Evolutionary conservation across 2,329 filamentous ascomycete species (phyloP), one percentile per base, ranked within the genome.

Genomic region (Xylariomycetidae sp.): DNA sequence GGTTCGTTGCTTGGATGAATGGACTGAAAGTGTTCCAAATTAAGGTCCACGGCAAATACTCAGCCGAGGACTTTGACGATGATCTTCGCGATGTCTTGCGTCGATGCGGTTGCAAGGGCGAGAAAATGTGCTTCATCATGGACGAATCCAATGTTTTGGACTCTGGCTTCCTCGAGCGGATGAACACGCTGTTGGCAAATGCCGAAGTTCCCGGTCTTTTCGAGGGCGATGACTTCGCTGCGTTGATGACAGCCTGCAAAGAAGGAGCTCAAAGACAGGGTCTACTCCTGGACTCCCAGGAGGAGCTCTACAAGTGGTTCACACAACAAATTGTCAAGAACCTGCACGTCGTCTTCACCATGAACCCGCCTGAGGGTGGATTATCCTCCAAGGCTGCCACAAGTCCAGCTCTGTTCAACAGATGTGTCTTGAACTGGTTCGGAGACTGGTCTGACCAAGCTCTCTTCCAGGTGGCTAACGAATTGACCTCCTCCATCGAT

Each of bases 101-200:
- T 28, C 79, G 92, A 37, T 93, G 87, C 49, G 92, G 92, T 43
- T 96, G 90, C 68, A 95, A 95, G 68, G 92, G 92, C 22, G 92
- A 99, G 59, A 96, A 96, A 70, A 94, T 99, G 30, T 98, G 93
- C 65, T 99, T 99, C 70, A 95, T 99, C 67, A 96, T 99, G 89
- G 92, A 99, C 57, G 92, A 99, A 65, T 84, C 90, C 8, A 99
- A 99, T 52, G 92, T 99, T 22, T 74, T 99, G 18, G 92, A 99
- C 60, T 98, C 92, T 26, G 92, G 92, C 34, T 99, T 99, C 79
- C 64, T 99, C 35, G 92, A 99, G 61, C 82, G 93, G 51, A 99
- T 98, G 92, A 99, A 99, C 59, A 99, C 92, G 0, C 67, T 99
- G 31, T 79, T 99, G 40, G 93, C 92, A 51, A 99, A 99, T 57